Evolutionary conservation across 805 yeast genomes (phyloP).

Genomic region (Wickerhamomyces bovis): DNA sequence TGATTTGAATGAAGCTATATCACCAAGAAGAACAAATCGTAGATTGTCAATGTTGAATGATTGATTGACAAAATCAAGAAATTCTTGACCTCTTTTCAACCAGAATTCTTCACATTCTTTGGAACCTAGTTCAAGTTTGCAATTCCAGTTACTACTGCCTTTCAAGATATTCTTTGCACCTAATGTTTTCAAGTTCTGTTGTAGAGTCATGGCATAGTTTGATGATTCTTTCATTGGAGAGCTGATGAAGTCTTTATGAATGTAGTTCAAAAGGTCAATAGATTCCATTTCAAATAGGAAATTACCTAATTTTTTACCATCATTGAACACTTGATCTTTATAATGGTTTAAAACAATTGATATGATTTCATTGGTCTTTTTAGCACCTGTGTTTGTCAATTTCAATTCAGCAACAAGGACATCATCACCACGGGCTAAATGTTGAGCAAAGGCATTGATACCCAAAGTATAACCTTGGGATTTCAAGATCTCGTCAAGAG

Average conservation of each 20-base stretch:
- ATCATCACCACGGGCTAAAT: conserved; percentile 29
- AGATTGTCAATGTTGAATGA: conserved; percentile 28
- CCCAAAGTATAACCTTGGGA: conserved; percentile 29
- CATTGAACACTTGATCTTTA: conserved; percentile 11
- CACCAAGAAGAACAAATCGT: conserved; percentile 31
- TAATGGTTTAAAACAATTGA: conserved; percentile 26
- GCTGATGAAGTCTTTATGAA: conserved; percentile 32
- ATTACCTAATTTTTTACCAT: conserved; percentile 28
- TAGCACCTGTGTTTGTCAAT: conserved; percentile 42
- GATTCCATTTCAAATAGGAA: conserved; percentile 43
- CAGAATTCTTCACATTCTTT: conserved; percentile 34
- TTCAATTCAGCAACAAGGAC: conserved; percentile 44
- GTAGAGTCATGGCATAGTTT: conserved; percentile 33
- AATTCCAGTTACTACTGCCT: conserved; percentile 30
- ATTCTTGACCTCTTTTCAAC: conserved; percentile 32
- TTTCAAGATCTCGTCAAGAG: conserved; percentile 39
- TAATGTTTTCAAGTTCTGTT: conserved; percentile 27
- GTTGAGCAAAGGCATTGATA: conserved; percentile 38
- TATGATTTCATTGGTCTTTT: conserved; percentile 30
- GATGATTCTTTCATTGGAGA: conserved; percentile 46
- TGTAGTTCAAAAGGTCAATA: conserved; percentile 39
- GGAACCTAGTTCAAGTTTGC: conserved; percentile 21
- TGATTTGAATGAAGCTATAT: conserved; percentile 4
- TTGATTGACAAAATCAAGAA: conserved; percentile 27
- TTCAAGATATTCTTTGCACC: conserved; percentile 37